Evolutionary conservation across 495 filamentous ascomycete species (phyloP).

Genomic region (Evansstolkia leycettana): DNA sequence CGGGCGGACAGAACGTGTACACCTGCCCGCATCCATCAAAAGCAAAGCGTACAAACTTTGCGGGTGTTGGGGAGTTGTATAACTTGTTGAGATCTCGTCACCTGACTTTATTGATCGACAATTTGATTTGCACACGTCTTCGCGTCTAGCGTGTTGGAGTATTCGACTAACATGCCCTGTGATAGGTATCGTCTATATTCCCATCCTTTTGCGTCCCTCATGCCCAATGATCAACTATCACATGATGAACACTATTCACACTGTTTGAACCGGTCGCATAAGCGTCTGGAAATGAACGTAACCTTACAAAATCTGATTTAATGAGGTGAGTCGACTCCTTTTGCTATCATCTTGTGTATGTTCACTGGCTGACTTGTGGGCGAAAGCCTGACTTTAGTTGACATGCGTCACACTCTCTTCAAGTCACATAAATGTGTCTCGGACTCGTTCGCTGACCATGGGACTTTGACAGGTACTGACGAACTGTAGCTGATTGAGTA

Average conservation of each 20-base stretch:
- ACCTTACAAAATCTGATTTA: slow-evolving; percentile 92
- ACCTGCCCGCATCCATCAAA: slow-evolving; percentile 46
- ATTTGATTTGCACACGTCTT: not conserved
- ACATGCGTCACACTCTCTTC: slow-evolving; percentile 18
- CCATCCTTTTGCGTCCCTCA: slow-evolving; percentile 4
- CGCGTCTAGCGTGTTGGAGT: slow-evolving; percentile 1
- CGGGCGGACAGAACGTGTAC: slow-evolving; percentile 93
- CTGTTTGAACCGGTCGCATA: slow-evolving; percentile 72
- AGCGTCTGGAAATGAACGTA: slow-evolving; percentile 63
- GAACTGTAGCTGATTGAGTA: too few relatives aligned
- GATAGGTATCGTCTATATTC: slow-evolving; percentile 19
- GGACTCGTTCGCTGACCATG: slow-evolving; percentile 22
- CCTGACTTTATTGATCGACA: slow-evolving; percentile 50
- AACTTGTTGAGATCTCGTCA: slow-evolving; percentile 98
- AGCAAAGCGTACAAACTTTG: slow-evolving; percentile 84
- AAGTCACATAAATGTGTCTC: slow-evolving; percentile 11
- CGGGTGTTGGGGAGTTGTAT: slow-evolving; percentile 49
- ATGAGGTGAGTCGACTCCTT: slow-evolving; percentile 61
- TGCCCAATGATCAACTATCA: slow-evolving; percentile 31
- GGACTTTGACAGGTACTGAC: slow-evolving; percentile 12
- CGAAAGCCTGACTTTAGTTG: slow-evolving; percentile 34
- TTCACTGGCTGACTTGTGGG: slow-evolving; percentile 1
- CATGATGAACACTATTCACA: slow-evolving; percentile 93
- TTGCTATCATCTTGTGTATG: not conserved
- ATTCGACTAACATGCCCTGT: slow-evolving; percentile 6